phyloP scores from a whole-genome alignment of 225 moss, liverwort and hornwort species.

The Pleurozium schreberi region DNA sequence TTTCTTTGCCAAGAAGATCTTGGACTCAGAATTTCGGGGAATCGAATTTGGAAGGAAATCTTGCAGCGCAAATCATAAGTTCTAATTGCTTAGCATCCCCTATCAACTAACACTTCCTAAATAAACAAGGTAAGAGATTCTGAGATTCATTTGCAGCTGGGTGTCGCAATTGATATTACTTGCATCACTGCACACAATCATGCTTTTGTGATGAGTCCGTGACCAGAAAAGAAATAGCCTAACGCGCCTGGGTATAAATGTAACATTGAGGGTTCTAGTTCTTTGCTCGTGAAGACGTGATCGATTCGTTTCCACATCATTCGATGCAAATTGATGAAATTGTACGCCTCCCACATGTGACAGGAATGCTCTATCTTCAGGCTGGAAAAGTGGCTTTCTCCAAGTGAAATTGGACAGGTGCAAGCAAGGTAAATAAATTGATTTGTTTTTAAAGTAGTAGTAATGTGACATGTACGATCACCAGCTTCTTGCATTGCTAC shows the following conservation, averaged over 20 bases:
- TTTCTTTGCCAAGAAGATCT: not conserved
- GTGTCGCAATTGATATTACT: not conserved
- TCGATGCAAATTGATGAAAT: not conserved
- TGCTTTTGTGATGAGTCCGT: not conserved
- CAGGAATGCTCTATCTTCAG: not conserved
- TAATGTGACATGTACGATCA: too few relatives aligned
- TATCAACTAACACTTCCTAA: not conserved
- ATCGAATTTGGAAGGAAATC: not conserved
- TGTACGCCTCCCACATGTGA: not conserved
- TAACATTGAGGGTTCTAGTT: not conserved
- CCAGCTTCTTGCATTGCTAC: not conserved
- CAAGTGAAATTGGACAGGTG: not conserved
- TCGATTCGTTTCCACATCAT: not conserved
- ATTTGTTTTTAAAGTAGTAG: not conserved
- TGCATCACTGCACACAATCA: not conserved
- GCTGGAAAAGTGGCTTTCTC: not conserved
- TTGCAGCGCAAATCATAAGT: not conserved
- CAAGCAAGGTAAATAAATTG: not conserved
- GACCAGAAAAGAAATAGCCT: not conserved
- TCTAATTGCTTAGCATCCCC: not conserved
- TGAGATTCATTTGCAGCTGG: not conserved
- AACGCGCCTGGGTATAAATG: not conserved
- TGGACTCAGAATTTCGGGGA: not conserved
- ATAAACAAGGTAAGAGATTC: not conserved
- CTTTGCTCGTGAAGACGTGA: not conserved